Evolutionary conservation across 805 yeast genomes (phyloP).

Genomic region (Sporopachydermia lactativora): DNA sequence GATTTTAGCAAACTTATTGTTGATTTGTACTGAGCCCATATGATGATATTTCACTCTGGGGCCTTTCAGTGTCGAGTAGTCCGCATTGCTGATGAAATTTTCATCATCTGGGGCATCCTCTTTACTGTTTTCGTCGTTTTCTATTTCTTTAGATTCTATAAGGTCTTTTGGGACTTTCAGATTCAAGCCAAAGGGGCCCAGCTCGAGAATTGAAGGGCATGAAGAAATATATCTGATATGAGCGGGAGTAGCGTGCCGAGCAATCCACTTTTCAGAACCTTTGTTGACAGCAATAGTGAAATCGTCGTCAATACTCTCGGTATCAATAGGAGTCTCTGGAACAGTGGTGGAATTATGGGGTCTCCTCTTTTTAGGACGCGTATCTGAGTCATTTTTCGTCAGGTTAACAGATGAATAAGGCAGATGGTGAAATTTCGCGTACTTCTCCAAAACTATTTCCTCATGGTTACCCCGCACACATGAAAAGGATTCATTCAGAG

Average conservation of each 20-base stretch:
- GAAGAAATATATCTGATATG: slow-evolving; percentile 47
- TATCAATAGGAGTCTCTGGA: no score
- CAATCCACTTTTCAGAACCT: slow-evolving; percentile 26
- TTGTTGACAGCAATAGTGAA: neutral
- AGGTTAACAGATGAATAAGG: slow-evolving; percentile 16
- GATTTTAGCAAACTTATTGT: neutral
- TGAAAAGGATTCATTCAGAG: slow-evolving; percentile 41
- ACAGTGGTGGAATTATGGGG: neutral
- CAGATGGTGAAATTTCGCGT: slow-evolving; percentile 44
- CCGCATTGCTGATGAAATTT: slow-evolving; percentile 10
- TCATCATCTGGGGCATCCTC: slow-evolving; percentile 11
- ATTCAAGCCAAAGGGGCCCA: slow-evolving; percentile 39
- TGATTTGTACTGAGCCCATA: neutral
- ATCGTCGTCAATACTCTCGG: neutral
- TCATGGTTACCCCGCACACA: slow-evolving; percentile 91
- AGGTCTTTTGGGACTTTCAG: slow-evolving; percentile 13
- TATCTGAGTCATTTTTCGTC: neutral
- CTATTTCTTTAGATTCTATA: slow-evolving; percentile 2
- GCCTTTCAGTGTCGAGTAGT: neutral
- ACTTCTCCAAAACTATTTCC: slow-evolving; percentile 48
- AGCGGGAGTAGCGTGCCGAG: slow-evolving; percentile 38
- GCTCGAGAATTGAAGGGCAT: slow-evolving; percentile 47
- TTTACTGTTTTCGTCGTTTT: slow-evolving; percentile 9
- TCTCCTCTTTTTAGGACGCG: neutral
- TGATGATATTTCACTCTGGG: neutral